phyloP scores from a whole-genome alignment of 371 early-diverging fungal species.

The Choanephora cucurbitarum region DNA sequence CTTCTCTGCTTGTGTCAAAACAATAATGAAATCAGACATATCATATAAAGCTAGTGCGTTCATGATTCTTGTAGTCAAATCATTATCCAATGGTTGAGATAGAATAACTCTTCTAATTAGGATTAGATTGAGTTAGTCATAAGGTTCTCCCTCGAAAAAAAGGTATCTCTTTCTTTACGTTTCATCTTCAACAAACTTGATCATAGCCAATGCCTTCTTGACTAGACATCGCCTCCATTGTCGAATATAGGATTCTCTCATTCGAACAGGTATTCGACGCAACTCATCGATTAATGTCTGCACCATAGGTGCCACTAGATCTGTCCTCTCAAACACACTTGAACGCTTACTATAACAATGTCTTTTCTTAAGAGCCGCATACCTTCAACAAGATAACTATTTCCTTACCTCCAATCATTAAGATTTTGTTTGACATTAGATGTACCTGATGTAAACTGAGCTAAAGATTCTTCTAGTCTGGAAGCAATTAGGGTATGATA shows the following conservation, averaged over 20 bases:
- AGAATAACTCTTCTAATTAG: constrained; percentile 20
- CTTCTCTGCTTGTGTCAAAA: constrained; percentile 60
- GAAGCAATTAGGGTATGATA: constrained; percentile 27
- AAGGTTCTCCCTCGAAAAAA: too few relatives aligned
- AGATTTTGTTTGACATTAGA: constrained; percentile 1
- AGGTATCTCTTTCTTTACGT: constrained; percentile 48
- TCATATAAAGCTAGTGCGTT: constrained; percentile 35
- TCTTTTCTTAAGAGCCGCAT: too few relatives aligned
- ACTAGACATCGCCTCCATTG: constrained; percentile 59
- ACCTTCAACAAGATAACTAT: too few relatives aligned
- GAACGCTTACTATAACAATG: constrained; percentile 26
- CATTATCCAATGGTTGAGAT: constrained; percentile 26
- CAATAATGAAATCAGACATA: constrained; percentile 47
- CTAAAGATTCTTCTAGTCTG: constrained; percentile 35
- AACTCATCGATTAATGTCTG: constrained; percentile 53
- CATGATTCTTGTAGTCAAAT: constrained; percentile 29
- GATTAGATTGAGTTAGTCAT: neutral
- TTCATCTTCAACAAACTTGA: constrained; percentile 56
- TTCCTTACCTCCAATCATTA: constrained; percentile 39
- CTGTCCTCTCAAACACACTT: constrained; percentile 41
- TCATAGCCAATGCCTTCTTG: constrained; percentile 47
- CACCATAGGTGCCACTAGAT: constrained; percentile 55
- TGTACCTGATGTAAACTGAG: neutral
- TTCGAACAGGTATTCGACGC: constrained; percentile 43
- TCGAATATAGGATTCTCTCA: constrained; percentile 57